phyloP scores from a whole-genome alignment of 2,329 filamentous ascomycete species.

The Aspergillus aculeatus region DNA sequence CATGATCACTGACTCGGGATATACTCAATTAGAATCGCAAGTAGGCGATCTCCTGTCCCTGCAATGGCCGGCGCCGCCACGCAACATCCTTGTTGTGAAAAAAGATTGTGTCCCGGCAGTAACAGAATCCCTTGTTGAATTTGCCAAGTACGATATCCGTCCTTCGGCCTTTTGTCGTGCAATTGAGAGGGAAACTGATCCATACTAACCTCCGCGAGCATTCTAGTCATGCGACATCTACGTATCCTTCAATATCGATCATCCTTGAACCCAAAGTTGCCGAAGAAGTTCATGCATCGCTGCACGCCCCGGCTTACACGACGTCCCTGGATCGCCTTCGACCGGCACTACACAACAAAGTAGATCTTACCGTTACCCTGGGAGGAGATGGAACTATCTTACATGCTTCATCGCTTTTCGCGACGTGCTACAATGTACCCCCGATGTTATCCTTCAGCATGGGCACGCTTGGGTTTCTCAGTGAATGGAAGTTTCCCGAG shows the following conservation, averaged over 20 bases:
- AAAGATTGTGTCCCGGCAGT: conserved; percentile 61
- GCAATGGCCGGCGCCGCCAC: conserved; percentile 66
- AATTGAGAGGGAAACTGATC: not conserved
- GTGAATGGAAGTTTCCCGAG: conserved; percentile 93
- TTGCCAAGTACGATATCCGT: conserved; percentile 47
- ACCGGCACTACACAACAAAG: conserved; percentile 68
- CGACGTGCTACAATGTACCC: conserved; percentile 75
- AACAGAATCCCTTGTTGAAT: conserved; percentile 58
- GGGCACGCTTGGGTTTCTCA: conserved; percentile 91
- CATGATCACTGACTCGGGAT: not conserved
- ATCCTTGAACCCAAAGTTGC: conserved; percentile 80
- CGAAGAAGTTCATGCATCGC: conserved; percentile 63
- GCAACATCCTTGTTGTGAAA: conserved; percentile 67
- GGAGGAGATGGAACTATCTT: conserved; percentile 92
- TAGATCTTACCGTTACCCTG: conserved; percentile 85
- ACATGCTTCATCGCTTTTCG: conserved; percentile 82
- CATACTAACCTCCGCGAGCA: not conserved
- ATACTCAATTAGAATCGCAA: conserved; percentile 48
- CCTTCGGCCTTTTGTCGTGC: not conserved
- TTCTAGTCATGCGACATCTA: conserved; percentile 67
- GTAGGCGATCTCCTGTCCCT: conserved; percentile 63
- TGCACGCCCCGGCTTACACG: conserved; percentile 72
- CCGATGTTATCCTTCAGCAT: conserved; percentile 95
- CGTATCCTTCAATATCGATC: conserved; percentile 78
- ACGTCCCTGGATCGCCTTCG: conserved; percentile 34